A percentile compares a stretch with the other conserved stretches of the same genome.
Evolutionary conservation across 2,329 filamentous ascomycete species (phyloP).

Genomic region (Raffaelea albimanens): DNA sequence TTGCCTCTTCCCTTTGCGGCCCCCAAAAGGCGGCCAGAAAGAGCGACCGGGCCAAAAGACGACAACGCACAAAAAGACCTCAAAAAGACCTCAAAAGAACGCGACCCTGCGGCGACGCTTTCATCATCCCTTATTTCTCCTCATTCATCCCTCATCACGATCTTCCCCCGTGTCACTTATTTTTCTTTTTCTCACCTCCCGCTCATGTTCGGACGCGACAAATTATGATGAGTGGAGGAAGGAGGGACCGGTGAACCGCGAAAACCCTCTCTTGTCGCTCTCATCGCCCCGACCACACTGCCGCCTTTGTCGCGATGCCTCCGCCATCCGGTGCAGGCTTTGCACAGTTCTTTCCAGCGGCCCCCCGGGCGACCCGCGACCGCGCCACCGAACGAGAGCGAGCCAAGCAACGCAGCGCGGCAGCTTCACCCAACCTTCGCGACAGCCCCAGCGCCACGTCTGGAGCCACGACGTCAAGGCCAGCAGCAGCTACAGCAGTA

Average conservation of each 20-base stretch:
- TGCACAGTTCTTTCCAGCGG: conserved; percentile 78
- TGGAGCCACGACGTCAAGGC: too few relatives aligned
- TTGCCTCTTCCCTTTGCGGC: too few relatives aligned
- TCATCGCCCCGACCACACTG: too few relatives aligned
- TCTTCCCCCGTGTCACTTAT: conserved; percentile 9
- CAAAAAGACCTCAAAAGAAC: background rate
- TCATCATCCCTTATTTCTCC: background rate
- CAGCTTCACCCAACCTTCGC: conserved; percentile 18
- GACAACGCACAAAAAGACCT: too few relatives aligned
- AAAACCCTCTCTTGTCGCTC: conserved; percentile 22
- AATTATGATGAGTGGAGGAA: conserved; percentile 49
- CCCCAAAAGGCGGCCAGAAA: too few relatives aligned
- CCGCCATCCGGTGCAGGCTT: conserved; percentile 68
- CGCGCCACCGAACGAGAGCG: conserved; percentile 51
- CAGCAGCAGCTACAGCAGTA: background rate
- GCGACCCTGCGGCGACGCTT: background rate
- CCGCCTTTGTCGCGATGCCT: conserved; percentile 62
- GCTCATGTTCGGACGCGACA: conserved; percentile 18
- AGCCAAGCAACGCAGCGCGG: conserved; percentile 41
- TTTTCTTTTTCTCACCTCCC: conserved; percentile 10
- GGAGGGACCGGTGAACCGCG: conserved; percentile 41
- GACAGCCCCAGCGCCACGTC: background rate
- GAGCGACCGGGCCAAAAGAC: too few relatives aligned
- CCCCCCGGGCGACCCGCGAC: conserved; percentile 55
- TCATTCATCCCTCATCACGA: background rate